Conservation (phyloP, 2,329 filamentous ascomycete genomes). For the Rhynchosporium graminicola region DNA sequence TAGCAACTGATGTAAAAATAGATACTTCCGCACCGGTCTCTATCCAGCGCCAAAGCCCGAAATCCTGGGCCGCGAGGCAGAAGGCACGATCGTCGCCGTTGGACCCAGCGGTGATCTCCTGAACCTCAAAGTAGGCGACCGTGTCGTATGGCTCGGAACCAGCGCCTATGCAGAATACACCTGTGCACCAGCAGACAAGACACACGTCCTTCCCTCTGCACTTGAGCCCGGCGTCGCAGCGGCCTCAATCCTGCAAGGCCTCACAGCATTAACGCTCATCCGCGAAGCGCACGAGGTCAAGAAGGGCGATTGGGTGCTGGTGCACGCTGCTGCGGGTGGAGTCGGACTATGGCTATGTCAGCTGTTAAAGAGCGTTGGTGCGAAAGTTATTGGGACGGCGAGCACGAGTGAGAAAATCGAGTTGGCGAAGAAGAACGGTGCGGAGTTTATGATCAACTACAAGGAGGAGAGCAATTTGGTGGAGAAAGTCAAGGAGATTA, state of each 20-base stretch:
- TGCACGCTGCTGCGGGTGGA: slow-evolving; percentile 85
- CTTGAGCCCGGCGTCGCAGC: slow-evolving; percentile 64
- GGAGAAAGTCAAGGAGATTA: slow-evolving; percentile 65
- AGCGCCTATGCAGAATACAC: slow-evolving; percentile 60
- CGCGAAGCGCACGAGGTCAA: slow-evolving; percentile 72
- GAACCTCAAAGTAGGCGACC: slow-evolving; percentile 64
- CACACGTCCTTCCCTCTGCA: slow-evolving; percentile 63
- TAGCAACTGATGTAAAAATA: slow-evolving; percentile 35
- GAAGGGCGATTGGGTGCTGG: slow-evolving; percentile 76
- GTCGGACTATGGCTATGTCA: slow-evolving; percentile 76
- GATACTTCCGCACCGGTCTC: slow-evolving; percentile 83
- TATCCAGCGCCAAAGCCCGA: slow-evolving; percentile 73
- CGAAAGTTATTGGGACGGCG: slow-evolving; percentile 77
- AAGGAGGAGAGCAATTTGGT: slow-evolving; percentile 57
- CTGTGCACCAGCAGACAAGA: slow-evolving; percentile 52
- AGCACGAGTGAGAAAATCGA: slow-evolving; percentile 71
- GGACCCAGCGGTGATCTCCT: slow-evolving; percentile 53
- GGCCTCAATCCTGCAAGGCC: slow-evolving; percentile 73
- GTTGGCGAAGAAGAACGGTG: slow-evolving; percentile 69
- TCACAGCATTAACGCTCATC: slow-evolving; percentile 79
- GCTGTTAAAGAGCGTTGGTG: slow-evolving; percentile 70
- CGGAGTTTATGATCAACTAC: slow-evolving; percentile 73
- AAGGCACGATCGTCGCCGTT: slow-evolving; percentile 67
- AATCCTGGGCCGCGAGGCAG: slow-evolving; percentile 77
- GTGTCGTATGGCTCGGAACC: slow-evolving; percentile 67